Percentiles rank a stretch among this genome's conserved stretches.
Evolutionary conservation across 257 asterid species (phyloP).

Genomic region (Verbascum thapsus): DNA sequence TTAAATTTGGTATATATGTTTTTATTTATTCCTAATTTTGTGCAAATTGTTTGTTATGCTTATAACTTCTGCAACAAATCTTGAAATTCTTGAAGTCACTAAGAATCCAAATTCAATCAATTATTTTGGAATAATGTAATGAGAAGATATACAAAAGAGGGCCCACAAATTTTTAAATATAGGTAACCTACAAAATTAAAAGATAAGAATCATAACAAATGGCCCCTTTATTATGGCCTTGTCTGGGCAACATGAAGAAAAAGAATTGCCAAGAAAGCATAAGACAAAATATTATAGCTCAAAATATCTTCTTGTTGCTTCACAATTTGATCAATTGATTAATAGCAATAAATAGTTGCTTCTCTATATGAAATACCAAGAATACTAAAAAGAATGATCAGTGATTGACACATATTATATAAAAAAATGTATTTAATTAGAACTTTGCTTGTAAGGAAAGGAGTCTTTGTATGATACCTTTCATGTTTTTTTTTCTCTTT

Average conservation of each 20-base stretch:
- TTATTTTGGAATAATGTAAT: not conserved
- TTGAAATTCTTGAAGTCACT: not conserved
- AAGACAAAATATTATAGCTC: constrained; percentile 23
- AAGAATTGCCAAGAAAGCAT: constrained; percentile 10
- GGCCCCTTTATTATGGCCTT: constrained; percentile 10
- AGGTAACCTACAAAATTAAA: not conserved
- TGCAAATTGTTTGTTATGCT: not conserved
- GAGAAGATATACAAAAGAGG: constrained; percentile 4
- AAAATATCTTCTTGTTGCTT: not conserved
- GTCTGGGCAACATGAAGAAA: constrained; percentile 24
- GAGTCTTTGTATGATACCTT: constrained; percentile 23
- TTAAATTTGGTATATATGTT: constrained; percentile 7
- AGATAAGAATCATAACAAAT: constrained; percentile 28
- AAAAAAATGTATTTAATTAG: constrained; percentile 1
- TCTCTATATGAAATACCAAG: constrained; percentile 26
- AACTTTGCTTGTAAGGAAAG: constrained; percentile 33
- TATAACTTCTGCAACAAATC: not conserved
- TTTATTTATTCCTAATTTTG: not conserved
- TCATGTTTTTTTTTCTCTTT: not conserved
- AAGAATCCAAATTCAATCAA: not conserved
- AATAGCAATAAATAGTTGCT: constrained; percentile 22
- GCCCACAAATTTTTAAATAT: constrained; percentile 17
- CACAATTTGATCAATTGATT: constrained; percentile 20
- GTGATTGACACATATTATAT: constrained; percentile 32
- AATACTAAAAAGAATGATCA: constrained; percentile 29